Percentiles rank a stretch among this genome's conserved stretches.
These are phyloP conservation scores for Tilletiaria anomala DNA, from an alignment of 1,284 basidiomycete species.

Conservation along the genomic window DNA sequence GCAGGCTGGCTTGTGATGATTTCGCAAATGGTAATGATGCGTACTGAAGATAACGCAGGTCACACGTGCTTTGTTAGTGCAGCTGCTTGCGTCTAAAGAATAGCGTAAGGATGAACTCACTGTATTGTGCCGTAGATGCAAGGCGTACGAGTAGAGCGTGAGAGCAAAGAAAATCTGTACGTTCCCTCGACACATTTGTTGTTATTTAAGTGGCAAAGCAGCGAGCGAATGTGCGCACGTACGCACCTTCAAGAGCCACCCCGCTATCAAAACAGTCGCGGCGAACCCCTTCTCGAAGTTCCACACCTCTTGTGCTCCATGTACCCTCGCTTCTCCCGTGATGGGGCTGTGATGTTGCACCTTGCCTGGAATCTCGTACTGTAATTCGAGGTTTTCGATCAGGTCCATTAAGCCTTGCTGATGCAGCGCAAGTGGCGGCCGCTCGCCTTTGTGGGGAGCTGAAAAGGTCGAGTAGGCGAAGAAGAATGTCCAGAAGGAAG, in stretches of 20 bases:
- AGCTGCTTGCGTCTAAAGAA: too few relatives aligned
- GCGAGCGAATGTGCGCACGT: too few relatives aligned
- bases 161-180: too few relatives aligned
- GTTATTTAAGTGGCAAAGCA: too few relatives aligned
- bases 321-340: conserved; percentile 42
- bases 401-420: conserved; percentile 36
- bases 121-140: too few relatives aligned
- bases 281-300: conserved; percentile 72
- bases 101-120: too few relatives aligned
- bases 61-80: too few relatives aligned
- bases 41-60: too few relatives aligned
- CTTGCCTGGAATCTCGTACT: conserved; percentile 17
- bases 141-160: too few relatives aligned
- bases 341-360: conserved; percentile 27
- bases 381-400: conserved; percentile 32
- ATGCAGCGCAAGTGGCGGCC: conserved; percentile 10
- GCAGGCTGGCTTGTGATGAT: too few relatives aligned
- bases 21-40: too few relatives aligned
- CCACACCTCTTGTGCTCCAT: conserved; percentile 50
- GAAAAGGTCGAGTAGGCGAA: conserved; percentile 69
- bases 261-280: conserved; percentile 58
- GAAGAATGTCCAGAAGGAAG: conserved; percentile 77
- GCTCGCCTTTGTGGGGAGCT: conserved; percentile 4
- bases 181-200: too few relatives aligned
- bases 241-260: conserved; percentile 78